Base-by-base conservation (phyloP, 345 rosid genomes). In the Syzygium grande region DNA sequence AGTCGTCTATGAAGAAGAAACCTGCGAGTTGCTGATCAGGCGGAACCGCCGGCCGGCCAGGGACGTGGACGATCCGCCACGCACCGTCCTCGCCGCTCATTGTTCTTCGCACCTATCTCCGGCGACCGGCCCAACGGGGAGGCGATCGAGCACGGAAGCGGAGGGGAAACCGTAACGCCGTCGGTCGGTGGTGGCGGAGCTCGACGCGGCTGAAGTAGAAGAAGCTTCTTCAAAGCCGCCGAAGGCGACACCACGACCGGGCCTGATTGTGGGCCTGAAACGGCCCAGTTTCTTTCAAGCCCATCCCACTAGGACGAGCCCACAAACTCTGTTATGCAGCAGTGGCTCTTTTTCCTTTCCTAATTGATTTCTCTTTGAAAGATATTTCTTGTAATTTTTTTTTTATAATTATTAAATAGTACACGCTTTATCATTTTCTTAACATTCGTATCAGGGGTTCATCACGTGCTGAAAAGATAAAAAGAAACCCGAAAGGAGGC, bases 21-120 rank as follows among this genome's bases (percentile, higher is more conserved):
- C 97, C 95, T 13, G 94, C 94, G 56, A 97, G 94, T 85, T 95
- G 98, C 63, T 92, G 90, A 52, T 90, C 84, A 51, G 95, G 98
- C 2, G 93, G 79, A 38, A 90, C 30, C 11, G 90, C 85, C 52
- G 96, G 95, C 86, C 91, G 94, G 55, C 91, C 94, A 12, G 98
- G 98, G 56, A 96, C 79, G 86, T 95, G 89, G 5, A 94, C 51
- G 53, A 97, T 93, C 85, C 90, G 79, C 92, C 92, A 92, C 5
- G 51, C 78, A 19, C 55, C 88, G 38, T 85, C 56, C 63, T 78
- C 84, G 56, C 85, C 29, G 87, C 84, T 65, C 87, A 30, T 49
- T 22, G 49, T 73, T 34, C 46, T 68, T 68, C 46, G 12, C 83
- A 11, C 14, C 27, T 17, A 5, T 19, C 83, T 73, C 25, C 27